A percentile compares a stretch with the other conserved stretches of the same genome.
Evolutionary conservation across 1,284 basidiomycete species (phyloP).

Genomic region (Vanrija sp.): DNA sequence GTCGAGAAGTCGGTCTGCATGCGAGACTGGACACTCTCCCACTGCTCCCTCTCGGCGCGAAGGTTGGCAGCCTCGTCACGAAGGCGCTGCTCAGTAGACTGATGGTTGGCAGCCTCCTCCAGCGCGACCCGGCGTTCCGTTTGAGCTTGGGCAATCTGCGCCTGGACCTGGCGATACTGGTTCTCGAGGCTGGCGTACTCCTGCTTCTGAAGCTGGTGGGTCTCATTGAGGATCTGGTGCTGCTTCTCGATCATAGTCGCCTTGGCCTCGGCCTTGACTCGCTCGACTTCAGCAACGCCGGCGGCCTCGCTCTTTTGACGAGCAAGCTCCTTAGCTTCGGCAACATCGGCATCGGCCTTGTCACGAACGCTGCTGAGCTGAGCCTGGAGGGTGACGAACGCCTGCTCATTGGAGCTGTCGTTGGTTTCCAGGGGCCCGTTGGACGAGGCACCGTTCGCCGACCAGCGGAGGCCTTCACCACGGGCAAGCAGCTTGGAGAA

Average conservation of each 20-base stretch:
- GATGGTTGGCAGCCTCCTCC: conserved; percentile 47
- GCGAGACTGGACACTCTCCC: conserved; percentile 73
- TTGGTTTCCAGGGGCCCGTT: conserved; percentile 22
- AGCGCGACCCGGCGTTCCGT: conserved; percentile 35
- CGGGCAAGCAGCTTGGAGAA: conserved; percentile 65
- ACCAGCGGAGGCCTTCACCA: conserved; percentile 40
- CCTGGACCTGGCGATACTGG: conserved; percentile 36
- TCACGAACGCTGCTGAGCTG: conserved; percentile 65
- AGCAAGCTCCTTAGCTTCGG: conserved; percentile 64
- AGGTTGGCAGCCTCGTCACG: conserved; percentile 80
- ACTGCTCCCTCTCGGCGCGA: conserved; percentile 84
- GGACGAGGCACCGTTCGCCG: conserved; percentile 3
- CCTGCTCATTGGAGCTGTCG: conserved; percentile 13
- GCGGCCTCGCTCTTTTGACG: conserved; percentile 60
- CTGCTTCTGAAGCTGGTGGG: conserved; percentile 41
- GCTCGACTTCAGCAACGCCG: conserved; percentile 60
- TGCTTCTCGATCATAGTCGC: conserved; percentile 62
- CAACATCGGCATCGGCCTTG: conserved; percentile 62
- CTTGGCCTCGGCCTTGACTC: conserved; percentile 77
- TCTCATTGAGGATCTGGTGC: conserved; percentile 41
- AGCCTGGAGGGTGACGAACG: conserved; percentile 30
- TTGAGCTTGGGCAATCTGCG: conserved; percentile 31
- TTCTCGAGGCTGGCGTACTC: conserved; percentile 35
- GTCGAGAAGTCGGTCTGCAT: conserved; percentile 79
- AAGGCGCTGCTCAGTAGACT: conserved; percentile 65